phyloP scores from a whole-genome alignment of 805 yeast species.

The Pichia thaimueangensis region DNA sequence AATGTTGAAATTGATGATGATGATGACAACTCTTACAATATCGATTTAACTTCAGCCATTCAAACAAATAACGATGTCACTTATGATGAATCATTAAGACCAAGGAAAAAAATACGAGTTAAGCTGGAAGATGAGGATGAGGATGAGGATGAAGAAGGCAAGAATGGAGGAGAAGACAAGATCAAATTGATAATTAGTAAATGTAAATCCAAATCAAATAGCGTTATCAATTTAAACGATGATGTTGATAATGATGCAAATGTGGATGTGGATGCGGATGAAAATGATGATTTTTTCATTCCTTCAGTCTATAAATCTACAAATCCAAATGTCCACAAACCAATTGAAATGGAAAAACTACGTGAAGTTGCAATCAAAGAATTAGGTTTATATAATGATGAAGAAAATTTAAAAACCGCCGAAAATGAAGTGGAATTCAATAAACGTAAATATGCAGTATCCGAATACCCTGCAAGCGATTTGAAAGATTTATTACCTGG shows the following conservation, averaged over 20 bases:
- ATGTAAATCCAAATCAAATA: background rate
- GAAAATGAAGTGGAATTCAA: constrained; percentile 48
- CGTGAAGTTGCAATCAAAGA: constrained; percentile 17
- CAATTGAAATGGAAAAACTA: constrained; percentile 20
- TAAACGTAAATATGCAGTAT: constrained; percentile 72
- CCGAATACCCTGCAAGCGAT: constrained; percentile 80
- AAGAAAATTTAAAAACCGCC: constrained; percentile 60
- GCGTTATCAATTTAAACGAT: no score
- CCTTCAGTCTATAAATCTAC: constrained; percentile 38
- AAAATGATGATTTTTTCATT: constrained; percentile 19
- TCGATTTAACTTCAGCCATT: constrained; percentile 10
- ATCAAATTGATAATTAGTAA: constrained; percentile 2
- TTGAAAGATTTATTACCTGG: constrained; percentile 78
- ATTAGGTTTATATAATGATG: constrained; percentile 32
- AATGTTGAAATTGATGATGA: background rate
- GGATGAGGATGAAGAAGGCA: constrained; percentile 2
- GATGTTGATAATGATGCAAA: no score
- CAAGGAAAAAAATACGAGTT: constrained; percentile 2
- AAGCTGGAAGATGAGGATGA: constrained; percentile 9
- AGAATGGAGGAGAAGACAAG: constrained; percentile 2
- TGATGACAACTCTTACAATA: constrained; percentile 10
- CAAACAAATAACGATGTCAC: constrained; percentile 7
- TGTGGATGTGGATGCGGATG: no score
- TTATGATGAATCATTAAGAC: constrained; percentile 4
- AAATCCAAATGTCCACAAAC: constrained; percentile 7